Evolutionary conservation across 257 asterid genomes (phyloP), one percentile per base, ranked within the genome.

Genomic region (Rubia yunnanensis): DNA sequence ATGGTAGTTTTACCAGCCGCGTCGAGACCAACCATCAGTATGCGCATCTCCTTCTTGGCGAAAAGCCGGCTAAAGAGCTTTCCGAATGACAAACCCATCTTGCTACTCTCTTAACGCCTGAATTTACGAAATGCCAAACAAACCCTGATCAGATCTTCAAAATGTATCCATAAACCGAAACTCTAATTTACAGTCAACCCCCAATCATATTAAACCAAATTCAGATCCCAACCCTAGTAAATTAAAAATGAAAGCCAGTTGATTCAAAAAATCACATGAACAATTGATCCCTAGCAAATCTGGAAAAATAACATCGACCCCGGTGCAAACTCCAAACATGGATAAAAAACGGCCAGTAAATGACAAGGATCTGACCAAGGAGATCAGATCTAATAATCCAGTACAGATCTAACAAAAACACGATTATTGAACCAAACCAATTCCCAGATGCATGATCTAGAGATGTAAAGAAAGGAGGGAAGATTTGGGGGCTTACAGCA

Each of bases 1-100:
- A 87, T 87, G 2, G 95, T 87, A 65, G 95, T 87, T 83, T 87
- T 87, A 82, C 95, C 95, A 69, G 95, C 95, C 46, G 91, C 95
- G 74, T 84, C 95, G 11, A 87, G 91, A 83, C 95, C 95, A 31
- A 87, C 89, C 95, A 87, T 87, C 70, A 87, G 87, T 52, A 87
- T 87, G 17, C 91, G 77, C 95, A 87, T 87, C 82, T 87, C 91
- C 83, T 75, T 87, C 81, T 85, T 87, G 74, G 95, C 95, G 70
- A 87, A 87, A 36, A 87, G 82, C 39, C 88, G 81, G 64, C 92
- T 85, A 75, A 87, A 87, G 65, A 87, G 91, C 86, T 87, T 87
- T 71, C 82, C 78, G 72, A 87, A 84, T n/a, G 95, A 85, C 76
- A 87, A 78, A 72, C 95, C 95, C 95, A 87, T 87, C 63, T 65